Evolutionary conservation across 345 rosid genomes (phyloP), one percentile per base, ranked within the genome.

Genomic region (Linum lewisii): DNA sequence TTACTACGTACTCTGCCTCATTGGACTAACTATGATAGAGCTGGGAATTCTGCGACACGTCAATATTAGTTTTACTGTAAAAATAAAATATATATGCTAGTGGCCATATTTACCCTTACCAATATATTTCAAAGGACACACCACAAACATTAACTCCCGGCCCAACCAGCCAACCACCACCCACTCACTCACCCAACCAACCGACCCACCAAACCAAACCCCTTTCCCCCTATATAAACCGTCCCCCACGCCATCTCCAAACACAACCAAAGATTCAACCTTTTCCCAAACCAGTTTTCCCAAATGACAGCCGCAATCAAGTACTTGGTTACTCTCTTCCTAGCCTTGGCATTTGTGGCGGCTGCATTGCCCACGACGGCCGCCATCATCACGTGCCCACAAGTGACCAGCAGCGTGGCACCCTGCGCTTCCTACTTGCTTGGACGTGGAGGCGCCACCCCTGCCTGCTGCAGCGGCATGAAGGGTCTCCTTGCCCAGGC

Each of bases 381-480:
- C 54, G 37, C 66, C 63, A 1, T 75, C 64, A 21, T 79, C 15
- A 1, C 69, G 1, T 77, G 84, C 13, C 68, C 69, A 16, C 61
- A 63, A 20, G 81, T 77, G 67, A 0, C 58, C 4, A 7, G 51
- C 29, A 0, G 1, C 23, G 2, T 76, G 18, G 0, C 38, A 0
- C 65, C 67, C 0, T 79, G 81, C 71, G 2, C 76, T 6, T 0
- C 4, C n/a, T 65, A 58, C 26, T 50, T 65, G 24, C 25, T 14
- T 23, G 0, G 19, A 11, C 24, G 58, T 10, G 85, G 81, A 0
- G 0, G 2, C 0, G 71, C 62, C 24, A 62, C 82, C 5, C 10
- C 23, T 0, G 37, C 8, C 0, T 83, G 89, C 75, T 85, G 93
- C 77, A 52, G 1, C 24, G 89, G 93, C 2, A 13, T 83, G 14